Evolutionary conservation across 2,329 filamentous ascomycete species (phyloP).

Genomic region (Harringtonia lauricola): DNA sequence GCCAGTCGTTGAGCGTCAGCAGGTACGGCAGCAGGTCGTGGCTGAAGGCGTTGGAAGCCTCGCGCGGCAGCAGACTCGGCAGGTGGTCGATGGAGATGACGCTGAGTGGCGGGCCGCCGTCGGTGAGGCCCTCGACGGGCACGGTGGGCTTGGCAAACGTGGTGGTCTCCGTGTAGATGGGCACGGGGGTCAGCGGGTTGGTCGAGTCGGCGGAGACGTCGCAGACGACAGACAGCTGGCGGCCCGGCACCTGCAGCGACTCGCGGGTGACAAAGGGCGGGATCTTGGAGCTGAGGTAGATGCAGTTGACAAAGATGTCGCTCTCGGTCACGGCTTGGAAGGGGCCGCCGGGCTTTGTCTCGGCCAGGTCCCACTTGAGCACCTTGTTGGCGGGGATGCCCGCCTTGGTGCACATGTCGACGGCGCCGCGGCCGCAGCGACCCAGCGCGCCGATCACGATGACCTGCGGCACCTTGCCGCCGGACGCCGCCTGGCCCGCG

Average conservation of each 20-base stretch:
- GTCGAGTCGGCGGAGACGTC: slow-evolving; percentile 70
- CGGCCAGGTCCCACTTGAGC: slow-evolving; percentile 60
- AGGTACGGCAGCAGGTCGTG: slow-evolving; percentile 67
- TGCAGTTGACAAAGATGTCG: slow-evolving; percentile 78
- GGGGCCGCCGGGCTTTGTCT: slow-evolving; percentile 67
- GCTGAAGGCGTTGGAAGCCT: slow-evolving; percentile 77
- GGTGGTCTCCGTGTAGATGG: slow-evolving; percentile 74
- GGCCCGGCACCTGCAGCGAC: slow-evolving; percentile 53
- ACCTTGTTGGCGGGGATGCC: slow-evolving; percentile 63
- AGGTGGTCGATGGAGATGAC: slow-evolving; percentile 87
- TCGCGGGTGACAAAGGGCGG: slow-evolving; percentile 70
- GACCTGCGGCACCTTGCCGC: slow-evolving; percentile 57
- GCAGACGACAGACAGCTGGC: slow-evolving; percentile 69
- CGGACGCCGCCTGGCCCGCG: slow-evolving; percentile 45
- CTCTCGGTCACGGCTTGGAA: slow-evolving; percentile 67
- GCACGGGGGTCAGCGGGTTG: slow-evolving; percentile 52
- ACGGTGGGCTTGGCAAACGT: slow-evolving; percentile 86
- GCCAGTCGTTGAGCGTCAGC: slow-evolving; percentile 64
- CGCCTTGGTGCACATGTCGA: slow-evolving; percentile 65
- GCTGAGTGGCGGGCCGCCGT: slow-evolving; percentile 47
- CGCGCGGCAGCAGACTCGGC: slow-evolving; percentile 71
- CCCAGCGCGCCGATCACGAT: slow-evolving; percentile 80
- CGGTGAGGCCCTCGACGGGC: slow-evolving; percentile 50
- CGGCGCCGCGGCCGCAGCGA: slow-evolving; percentile 74
- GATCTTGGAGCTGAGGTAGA: slow-evolving; percentile 67